phyloP scores from a whole-genome alignment of 352 stramenopile species.

The Globisporangium sylvaticum region DNA sequence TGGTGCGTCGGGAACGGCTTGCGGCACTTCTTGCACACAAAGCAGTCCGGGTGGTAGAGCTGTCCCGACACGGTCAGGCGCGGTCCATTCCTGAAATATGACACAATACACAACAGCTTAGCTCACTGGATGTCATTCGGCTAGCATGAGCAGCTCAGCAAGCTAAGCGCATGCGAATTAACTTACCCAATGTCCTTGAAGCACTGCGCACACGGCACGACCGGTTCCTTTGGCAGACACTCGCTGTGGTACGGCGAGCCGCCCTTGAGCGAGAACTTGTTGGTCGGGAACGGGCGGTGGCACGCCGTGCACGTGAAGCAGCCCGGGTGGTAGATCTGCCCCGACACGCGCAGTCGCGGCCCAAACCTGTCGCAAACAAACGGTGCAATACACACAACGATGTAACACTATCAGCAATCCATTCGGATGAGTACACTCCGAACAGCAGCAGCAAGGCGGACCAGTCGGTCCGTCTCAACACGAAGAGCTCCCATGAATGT shows the following conservation, averaged over 20 bases:
- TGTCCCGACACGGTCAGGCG: constrained; percentile 36
- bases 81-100: constrained; percentile 20
- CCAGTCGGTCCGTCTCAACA: not conserved
- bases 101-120: not conserved
- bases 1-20: constrained; percentile 32
- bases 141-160: not conserved
- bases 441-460: not conserved
- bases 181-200: constrained; percentile 9
- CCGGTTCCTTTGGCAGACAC: constrained; percentile 24
- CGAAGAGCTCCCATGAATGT: not conserved
- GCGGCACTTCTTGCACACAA: constrained; percentile 41
- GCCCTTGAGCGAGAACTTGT: constrained; percentile 38
- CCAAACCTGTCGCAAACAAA: constrained; percentile 16
- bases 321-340: constrained; percentile 36
- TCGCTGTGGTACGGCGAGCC: constrained; percentile 32
- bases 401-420: not conserved
- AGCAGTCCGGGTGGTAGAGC: constrained; percentile 46
- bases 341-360: constrained; percentile 36
- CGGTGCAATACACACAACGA: not conserved
- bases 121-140: no score
- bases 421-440: not conserved
- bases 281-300: constrained; percentile 21
- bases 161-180: not conserved
- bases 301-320: constrained; percentile 51
- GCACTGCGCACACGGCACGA: constrained; percentile 6